Conservation (phyloP, 78 protist genomes). For the Dictyostelium intermedium region DNA sequence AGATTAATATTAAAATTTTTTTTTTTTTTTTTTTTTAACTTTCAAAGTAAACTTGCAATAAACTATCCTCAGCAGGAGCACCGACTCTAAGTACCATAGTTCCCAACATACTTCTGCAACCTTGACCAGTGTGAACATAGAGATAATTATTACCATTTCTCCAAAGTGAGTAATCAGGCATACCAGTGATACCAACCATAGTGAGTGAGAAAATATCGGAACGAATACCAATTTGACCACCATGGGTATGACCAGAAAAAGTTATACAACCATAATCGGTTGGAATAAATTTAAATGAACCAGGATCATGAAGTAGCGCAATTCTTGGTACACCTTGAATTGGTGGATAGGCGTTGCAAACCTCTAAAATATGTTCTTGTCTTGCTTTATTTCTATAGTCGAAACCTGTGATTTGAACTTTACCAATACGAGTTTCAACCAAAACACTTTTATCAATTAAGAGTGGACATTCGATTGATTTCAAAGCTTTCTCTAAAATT, state of each 20-base stretch:
- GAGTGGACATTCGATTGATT: constrained; percentile 6
- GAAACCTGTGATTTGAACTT: constrained; percentile 80
- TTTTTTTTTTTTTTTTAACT: neutral
- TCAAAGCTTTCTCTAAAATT: constrained; percentile 16
- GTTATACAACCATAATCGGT: constrained; percentile 42
- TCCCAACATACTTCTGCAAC: constrained; percentile 51
- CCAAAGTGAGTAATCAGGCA: constrained; percentile 78
- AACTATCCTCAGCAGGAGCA: constrained; percentile 57
- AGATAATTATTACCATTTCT: constrained; percentile 61
- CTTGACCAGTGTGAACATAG: constrained; percentile 82
- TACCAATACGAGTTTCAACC: constrained; percentile 73
- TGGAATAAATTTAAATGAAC: constrained; percentile 80
- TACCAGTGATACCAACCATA: constrained; percentile 14
- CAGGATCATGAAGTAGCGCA: constrained; percentile 81
- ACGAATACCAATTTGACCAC: constrained; percentile 83
- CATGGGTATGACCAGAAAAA: constrained; percentile 85
- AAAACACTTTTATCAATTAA: constrained; percentile 61
- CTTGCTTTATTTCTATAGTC: constrained; percentile 47
- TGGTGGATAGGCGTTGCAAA: constrained; percentile 51
- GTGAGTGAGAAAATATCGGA: neutral
- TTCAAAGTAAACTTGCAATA: constrained; percentile 68
- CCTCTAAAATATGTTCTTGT: constrained; percentile 33
- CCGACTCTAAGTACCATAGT: constrained; percentile 69
- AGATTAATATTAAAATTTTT: neutral
- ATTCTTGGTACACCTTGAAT: constrained; percentile 60